Percentiles rank a stretch among this genome's conserved stretches.
These are phyloP conservation scores for Miscanthus lutarioriparius DNA, from an alignment of 176 grass and related monocot species.

Conservation along the genomic window DNA sequence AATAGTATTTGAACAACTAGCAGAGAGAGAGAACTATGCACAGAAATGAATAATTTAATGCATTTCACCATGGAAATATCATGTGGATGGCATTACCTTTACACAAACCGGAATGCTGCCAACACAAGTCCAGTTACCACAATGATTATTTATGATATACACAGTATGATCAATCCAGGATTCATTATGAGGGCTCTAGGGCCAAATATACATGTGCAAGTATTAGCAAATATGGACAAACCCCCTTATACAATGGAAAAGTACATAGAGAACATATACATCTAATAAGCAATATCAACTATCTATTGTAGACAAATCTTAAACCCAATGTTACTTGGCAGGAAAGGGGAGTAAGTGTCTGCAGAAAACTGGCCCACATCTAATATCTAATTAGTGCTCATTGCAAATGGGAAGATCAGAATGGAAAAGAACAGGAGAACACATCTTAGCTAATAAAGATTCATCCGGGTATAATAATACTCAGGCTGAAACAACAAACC, in stretches of 20 bases:
- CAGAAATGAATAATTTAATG: neutral
- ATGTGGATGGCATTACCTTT: neutral
- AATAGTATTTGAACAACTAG: neutral
- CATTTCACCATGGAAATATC: slow-evolving; percentile 6
- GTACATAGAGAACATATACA: neutral
- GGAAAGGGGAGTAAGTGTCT: neutral
- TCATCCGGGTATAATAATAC: neutral
- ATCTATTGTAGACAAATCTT: neutral
- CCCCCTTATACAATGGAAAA: neutral
- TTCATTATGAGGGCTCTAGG: neutral
- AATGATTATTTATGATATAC: neutral
- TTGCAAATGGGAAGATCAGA: neutral
- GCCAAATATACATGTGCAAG: neutral
- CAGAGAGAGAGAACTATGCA: neutral
- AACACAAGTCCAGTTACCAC: neutral
- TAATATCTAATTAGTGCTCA: neutral
- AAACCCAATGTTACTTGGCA: neutral
- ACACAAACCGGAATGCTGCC: neutral
- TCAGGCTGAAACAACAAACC: slow-evolving; percentile 40
- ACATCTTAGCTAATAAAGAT: neutral
- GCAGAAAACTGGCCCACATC: neutral
- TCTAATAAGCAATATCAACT: slow-evolving; percentile 7
- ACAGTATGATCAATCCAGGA: neutral
- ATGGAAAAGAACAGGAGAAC: neutral
- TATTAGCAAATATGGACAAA: neutral